Base-by-base conservation (phyloP, 176 grass and related monocot species). In the Cenchrus americanus region DNA sequence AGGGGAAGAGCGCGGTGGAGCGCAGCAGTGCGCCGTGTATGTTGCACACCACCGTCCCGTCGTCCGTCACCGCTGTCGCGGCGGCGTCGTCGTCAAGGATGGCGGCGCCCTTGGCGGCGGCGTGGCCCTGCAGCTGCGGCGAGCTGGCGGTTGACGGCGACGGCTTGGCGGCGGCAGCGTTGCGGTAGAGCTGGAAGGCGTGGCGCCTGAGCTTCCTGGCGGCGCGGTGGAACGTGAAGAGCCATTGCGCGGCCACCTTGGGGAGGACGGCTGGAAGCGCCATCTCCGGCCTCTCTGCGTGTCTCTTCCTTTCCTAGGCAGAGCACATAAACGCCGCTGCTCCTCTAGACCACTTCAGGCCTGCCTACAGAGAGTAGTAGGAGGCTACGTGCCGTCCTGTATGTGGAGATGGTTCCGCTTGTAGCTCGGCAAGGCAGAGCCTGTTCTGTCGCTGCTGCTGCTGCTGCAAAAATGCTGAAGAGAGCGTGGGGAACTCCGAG, bases 241-340 rank as follows among this genome's bases (percentile, higher is more conserved):
- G 73, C 96, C 96, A 98, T 24, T 79, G 89, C n/a, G 80, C 55
- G 67, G 87, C 90, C 49, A 88, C 62, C 78, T 90, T 90, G 49
- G 92, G 59, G 58, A 95, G 37, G 12, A 81, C 80, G 88, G 80
- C 80, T 43, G 86, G 90, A 24, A 82, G 27, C 75, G 90, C 83
- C 92, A 97, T 97, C 71, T 76, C 41, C 43, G 43, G 43, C 43
- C 8, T 1, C 42, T 43, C 34, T 67, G n/a, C n/a, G 3, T 14
- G 52, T 14, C 19, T 42, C 7, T 59, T 15, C 15, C 2, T 8
- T 51, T 26, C 26, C 2, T 8, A 43, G 8, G 27, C 21, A n/a
- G 24, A 12, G 12, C 15, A 34, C 49, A 49, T 52, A 13, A 40
- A 11, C 17, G 1, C 24, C 14, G 5, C 10, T 57, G 24, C 12